These are phyloP conservation scores for Ensete glaucum DNA, from an alignment of 176 grass and related monocot species.

Conservation along the genomic window DNA sequence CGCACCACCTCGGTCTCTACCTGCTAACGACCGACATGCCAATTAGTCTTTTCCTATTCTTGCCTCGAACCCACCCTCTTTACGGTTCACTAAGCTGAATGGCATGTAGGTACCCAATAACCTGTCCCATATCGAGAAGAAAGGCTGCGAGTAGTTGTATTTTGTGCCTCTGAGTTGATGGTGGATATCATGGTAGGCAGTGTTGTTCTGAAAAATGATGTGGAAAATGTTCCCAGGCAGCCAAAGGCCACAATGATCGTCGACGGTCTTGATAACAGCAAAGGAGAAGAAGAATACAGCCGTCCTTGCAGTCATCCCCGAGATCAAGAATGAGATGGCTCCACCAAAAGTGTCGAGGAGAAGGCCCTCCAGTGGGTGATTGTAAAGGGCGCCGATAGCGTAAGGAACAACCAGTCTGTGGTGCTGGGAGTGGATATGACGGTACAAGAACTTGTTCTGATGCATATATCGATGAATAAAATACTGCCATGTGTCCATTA, in stretches of 20 bases:
- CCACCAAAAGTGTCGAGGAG: constrained; percentile 2
- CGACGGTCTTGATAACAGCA: neutral
- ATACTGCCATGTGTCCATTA: constrained; percentile 11
- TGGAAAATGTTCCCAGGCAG: constrained; percentile 6
- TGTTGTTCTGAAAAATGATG: constrained; percentile 9
- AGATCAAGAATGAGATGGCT: constrained; percentile 6
- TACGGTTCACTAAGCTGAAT: neutral
- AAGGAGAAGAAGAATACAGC: constrained; percentile 4
- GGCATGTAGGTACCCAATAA: constrained; percentile 7
- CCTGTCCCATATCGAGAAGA: constrained; percentile 7
- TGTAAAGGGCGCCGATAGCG: neutral
- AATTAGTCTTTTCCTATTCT: neutral
- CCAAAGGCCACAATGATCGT: constrained; percentile 9
- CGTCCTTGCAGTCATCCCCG: neutral
- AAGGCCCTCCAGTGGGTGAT: constrained; percentile 1
- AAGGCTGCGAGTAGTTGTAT: constrained; percentile 4
- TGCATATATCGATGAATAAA: constrained; percentile 13
- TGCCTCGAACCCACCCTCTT: neutral
- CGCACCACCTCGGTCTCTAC: neutral
- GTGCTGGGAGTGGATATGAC: constrained; percentile 1
- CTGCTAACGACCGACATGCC: too few relatives aligned
- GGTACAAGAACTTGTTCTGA: constrained; percentile 11
- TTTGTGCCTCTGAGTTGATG: constrained; percentile 8
- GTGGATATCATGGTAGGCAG: constrained; percentile 6
- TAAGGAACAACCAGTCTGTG: neutral